Percentiles rank a stretch among this genome's conserved stretches.
Conservation (phyloP, 2,329 filamentous ascomycete species). For the Penicillium polonicum region DNA sequence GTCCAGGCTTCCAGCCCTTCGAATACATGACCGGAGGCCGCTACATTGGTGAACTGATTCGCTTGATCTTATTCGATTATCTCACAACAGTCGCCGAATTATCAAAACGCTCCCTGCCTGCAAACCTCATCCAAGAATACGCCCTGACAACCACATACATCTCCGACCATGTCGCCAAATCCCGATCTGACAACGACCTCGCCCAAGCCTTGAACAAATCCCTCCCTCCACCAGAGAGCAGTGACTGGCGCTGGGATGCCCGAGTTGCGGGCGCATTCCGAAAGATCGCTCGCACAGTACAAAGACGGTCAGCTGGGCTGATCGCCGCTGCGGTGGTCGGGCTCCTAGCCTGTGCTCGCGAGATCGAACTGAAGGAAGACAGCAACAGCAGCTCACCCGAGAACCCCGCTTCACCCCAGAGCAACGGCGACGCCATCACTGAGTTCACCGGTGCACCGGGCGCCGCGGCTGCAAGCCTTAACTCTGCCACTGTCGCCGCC, state of each 20-base stretch:
- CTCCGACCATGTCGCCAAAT: slow-evolving; percentile 63
- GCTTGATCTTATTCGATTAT: slow-evolving; percentile 68
- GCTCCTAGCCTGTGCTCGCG: slow-evolving; percentile 66
- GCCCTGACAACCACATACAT: slow-evolving; percentile 70
- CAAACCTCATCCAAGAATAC: slow-evolving; percentile 57
- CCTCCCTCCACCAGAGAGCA: slow-evolving; percentile 48
- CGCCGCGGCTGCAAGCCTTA: slow-evolving; percentile 6
- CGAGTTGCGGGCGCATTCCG: slow-evolving; percentile 61
- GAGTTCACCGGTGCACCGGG: slow-evolving; percentile 13
- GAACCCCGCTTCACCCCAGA: slow-evolving; percentile 28
- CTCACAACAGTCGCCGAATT: slow-evolving; percentile 49
- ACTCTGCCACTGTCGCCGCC: not conserved
- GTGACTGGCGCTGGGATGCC: slow-evolving; percentile 62
- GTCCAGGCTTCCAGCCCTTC: slow-evolving; percentile 74
- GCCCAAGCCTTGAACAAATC: slow-evolving; percentile 51
- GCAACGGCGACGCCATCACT: slow-evolving; percentile 24
- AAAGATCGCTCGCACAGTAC: slow-evolving; percentile 67
- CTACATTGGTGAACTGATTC: slow-evolving; percentile 74
- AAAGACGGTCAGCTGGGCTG: slow-evolving; percentile 70
- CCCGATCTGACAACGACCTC: slow-evolving; percentile 51
- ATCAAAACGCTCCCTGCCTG: slow-evolving; percentile 51
- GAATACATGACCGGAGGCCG: slow-evolving; percentile 82
- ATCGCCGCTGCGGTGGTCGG: slow-evolving; percentile 71
- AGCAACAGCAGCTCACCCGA: slow-evolving; percentile 40
- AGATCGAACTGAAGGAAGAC: slow-evolving; percentile 53